phyloP scores from a whole-genome alignment of 139 green algal genomes.

The Tetradesmus obliquus region DNA sequence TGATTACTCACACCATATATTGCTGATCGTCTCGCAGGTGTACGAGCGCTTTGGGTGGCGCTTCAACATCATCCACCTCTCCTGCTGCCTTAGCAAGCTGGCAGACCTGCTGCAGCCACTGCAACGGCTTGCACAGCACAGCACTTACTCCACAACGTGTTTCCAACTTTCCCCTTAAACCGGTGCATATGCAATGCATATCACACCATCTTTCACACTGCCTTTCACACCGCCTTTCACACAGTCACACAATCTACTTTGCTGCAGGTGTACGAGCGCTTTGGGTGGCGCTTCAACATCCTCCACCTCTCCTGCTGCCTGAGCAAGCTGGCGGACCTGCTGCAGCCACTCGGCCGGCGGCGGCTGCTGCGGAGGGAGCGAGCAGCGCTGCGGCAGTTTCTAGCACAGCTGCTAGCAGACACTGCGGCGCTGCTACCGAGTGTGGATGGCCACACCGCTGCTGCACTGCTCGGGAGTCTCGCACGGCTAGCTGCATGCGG shows the following conservation, averaged over 20 bases:
- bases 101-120: not conserved
- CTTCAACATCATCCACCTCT: constrained; percentile 35
- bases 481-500: not conserved
- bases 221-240: too few species aligned
- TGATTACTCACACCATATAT: too few species aligned
- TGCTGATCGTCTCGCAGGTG: not conserved
- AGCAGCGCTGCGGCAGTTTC: constrained; percentile 9
- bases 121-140: too few species aligned
- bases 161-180: too few species aligned
- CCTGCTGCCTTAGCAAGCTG: not conserved
- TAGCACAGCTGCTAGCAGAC: not conserved
- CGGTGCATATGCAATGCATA: too few species aligned
- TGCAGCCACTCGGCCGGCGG: not conserved
- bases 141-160: too few species aligned
- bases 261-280: constrained; percentile 19
- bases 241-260: too few species aligned
- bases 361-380: not conserved
- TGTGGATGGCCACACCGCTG: constrained; percentile 14
- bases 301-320: constrained; percentile 15
- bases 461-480: not conserved
- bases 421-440: not conserved
- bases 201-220: too few species aligned
- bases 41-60: constrained; percentile 16
- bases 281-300: constrained; percentile 34
- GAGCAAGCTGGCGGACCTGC: not conserved